Evolutionary conservation across 2,329 filamentous ascomycete species (phyloP).

Genomic region (Fusarium nematophilum): DNA sequence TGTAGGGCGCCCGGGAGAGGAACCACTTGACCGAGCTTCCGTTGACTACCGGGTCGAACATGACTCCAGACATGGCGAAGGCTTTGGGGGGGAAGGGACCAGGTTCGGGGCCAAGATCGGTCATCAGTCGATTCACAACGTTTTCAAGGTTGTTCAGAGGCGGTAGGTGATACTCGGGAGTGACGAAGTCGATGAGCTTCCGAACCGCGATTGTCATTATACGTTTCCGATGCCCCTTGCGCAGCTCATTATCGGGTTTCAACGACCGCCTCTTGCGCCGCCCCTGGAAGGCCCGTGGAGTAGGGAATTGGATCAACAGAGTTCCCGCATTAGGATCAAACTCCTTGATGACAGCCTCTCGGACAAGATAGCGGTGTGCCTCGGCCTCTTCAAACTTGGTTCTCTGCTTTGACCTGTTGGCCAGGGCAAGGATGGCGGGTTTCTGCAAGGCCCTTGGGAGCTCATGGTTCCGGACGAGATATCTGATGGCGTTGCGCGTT

Average conservation of each 20-base stretch:
- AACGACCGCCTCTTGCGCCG: constrained; percentile 39
- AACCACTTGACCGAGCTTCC: constrained; percentile 52
- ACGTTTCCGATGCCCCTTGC: constrained; percentile 51
- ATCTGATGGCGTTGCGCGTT: constrained; percentile 81
- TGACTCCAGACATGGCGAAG: constrained; percentile 54
- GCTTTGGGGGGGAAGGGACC: constrained; percentile 47
- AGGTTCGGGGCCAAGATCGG: constrained; percentile 49
- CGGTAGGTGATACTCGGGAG: constrained; percentile 58
- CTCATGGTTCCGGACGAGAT: constrained; percentile 66
- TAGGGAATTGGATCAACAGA: constrained; percentile 58
- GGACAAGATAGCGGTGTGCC: constrained; percentile 65
- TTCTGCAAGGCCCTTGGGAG: constrained; percentile 79
- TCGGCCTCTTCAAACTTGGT: constrained; percentile 59
- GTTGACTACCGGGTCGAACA: constrained; percentile 50
- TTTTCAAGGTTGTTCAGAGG: constrained; percentile 58
- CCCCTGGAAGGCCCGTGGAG: constrained; percentile 12
- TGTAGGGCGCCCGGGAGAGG: constrained; percentile 60
- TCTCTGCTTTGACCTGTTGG: constrained; percentile 61
- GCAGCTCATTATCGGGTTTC: constrained; percentile 39
- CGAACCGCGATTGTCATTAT: constrained; percentile 61
- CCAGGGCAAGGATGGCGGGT: constrained; percentile 70
- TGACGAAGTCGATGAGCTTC: constrained; percentile 62
- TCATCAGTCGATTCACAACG: constrained; percentile 61
- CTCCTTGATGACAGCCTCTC: constrained; percentile 58
- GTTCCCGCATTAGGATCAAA: constrained; percentile 63